These are phyloP conservation scores for Pseudocercospora vitis DNA, from an alignment of 2,329 filamentous ascomycete genomes.

Conservation along the genomic window DNA sequence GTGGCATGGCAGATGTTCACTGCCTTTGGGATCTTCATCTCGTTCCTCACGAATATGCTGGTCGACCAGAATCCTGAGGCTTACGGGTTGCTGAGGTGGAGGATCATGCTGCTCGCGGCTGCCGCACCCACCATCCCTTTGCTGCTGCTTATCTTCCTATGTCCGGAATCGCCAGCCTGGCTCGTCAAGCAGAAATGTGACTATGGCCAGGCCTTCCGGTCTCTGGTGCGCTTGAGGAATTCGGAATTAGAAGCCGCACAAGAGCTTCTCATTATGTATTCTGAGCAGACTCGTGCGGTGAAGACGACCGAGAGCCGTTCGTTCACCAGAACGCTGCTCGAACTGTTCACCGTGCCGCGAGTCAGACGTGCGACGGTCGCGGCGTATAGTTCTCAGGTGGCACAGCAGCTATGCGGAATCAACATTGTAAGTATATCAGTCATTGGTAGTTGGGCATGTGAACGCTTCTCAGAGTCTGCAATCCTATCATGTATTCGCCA, in stretches of 20 bases:
- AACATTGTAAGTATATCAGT: constrained; percentile 27
- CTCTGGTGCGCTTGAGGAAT: constrained; percentile 43
- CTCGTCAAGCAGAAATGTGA: constrained; percentile 30
- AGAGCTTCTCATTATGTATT: constrained; percentile 38
- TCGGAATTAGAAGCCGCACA: constrained; percentile 33
- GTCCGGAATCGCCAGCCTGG: constrained; percentile 39
- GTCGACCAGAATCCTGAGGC: constrained; percentile 47
- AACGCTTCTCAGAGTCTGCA: not conserved
- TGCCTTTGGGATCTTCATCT: constrained; percentile 64
- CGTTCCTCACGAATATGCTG: constrained; percentile 59
- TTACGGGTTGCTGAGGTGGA: constrained; percentile 59
- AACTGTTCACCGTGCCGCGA: constrained; percentile 47
- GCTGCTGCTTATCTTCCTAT: constrained; percentile 52
- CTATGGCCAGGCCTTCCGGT: constrained; percentile 41
- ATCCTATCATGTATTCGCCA: not conserved
- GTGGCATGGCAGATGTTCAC: constrained; percentile 44
- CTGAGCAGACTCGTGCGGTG: constrained; percentile 29
- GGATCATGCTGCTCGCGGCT: constrained; percentile 61
- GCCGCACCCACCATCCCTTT: constrained; percentile 65
- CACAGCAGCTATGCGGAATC: constrained; percentile 34
- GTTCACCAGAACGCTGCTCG: constrained; percentile 33
- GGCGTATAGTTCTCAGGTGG: constrained; percentile 37
- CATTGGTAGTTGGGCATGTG: not conserved
- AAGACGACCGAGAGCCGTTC: constrained; percentile 39
- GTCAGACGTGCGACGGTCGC: constrained; percentile 45